These are phyloP conservation scores for Gossypium schwendimanii DNA, from an alignment of 441 rosid genomes.

Conservation along the genomic window DNA sequence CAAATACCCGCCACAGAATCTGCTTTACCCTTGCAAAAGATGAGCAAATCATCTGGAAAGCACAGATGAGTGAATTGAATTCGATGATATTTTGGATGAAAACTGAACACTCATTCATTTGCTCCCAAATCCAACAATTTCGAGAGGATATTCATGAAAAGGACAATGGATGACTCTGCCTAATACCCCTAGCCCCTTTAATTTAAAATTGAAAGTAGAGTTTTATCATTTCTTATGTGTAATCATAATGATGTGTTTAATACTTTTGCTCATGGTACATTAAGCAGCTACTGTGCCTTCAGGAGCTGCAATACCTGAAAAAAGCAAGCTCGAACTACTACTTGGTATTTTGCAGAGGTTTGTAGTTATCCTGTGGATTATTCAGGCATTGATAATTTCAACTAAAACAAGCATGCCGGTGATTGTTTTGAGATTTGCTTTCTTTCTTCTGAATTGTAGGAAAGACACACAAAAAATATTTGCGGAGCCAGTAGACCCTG, in stretches of 20 bases:
- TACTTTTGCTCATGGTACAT: conserved; percentile 1
- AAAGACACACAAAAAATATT: conserved; percentile 37
- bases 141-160: too few species aligned
- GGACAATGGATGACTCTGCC: too few species aligned
- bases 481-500: conserved; percentile 40
- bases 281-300: conserved; percentile 14
- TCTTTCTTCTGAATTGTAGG: conserved; percentile 24
- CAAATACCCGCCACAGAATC: too few species aligned
- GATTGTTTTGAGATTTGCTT: neutral
- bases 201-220: neutral
- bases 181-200: neutral
- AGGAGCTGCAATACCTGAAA: conserved; percentile 15
- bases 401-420: neutral
- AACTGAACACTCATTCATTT: too few species aligned
- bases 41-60: too few species aligned
- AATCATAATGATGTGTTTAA: neutral
- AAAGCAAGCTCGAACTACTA: conserved; percentile 21
- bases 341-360: conserved; percentile 26
- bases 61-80: too few species aligned
- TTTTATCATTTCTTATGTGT: neutral
- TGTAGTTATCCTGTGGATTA: neutral
- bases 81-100: too few species aligned
- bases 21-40: too few species aligned
- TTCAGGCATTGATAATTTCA: neutral
- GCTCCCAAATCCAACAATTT: too few species aligned